Percentiles rank a stretch among this genome's conserved stretches.
phyloP scores from a whole-genome alignment of 2,329 filamentous ascomycete species.

The Trichophaea hybrida region DNA sequence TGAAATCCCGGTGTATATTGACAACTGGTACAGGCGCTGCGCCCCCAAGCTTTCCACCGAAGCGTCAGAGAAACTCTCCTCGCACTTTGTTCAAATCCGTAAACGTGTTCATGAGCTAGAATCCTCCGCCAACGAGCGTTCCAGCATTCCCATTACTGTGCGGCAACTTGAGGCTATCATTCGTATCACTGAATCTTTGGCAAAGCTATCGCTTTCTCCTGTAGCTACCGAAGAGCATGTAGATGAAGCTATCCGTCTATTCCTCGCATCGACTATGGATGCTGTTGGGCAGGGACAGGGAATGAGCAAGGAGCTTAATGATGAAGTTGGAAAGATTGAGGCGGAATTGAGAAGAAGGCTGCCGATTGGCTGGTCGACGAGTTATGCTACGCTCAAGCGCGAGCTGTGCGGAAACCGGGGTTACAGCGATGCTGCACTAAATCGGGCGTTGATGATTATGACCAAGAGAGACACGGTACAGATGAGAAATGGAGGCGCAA shows the following conservation, averaged over 20 bases:
- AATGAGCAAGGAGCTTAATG: conserved; percentile 74
- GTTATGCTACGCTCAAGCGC: conserved; percentile 64
- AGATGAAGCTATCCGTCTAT: conserved; percentile 91
- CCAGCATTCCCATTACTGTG: conserved; percentile 91
- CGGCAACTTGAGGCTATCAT: conserved; percentile 95
- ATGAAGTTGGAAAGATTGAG: conserved; percentile 76
- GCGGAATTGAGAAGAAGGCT: conserved; percentile 73
- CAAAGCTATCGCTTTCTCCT: conserved; percentile 74
- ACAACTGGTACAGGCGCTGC: conserved; percentile 49
- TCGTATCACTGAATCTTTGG: conserved; percentile 88
- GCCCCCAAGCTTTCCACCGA: conserved; percentile 80
- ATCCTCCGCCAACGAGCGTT: conserved; percentile 74
- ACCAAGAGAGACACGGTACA: conserved; percentile 30
- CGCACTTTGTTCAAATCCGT: conserved; percentile 91
- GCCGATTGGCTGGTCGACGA: conserved; percentile 92
- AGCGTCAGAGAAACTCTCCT: conserved; percentile 89
- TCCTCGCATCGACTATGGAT: conserved; percentile 95
- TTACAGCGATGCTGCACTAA: conserved; percentile 69
- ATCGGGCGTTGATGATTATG: conserved; percentile 20
- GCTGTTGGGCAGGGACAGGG: conserved; percentile 82
- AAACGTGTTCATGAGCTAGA: conserved; percentile 87
- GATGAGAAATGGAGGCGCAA: conserved; percentile 37
- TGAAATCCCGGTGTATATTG: conserved; percentile 27
- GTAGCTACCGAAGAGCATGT: conserved; percentile 84
- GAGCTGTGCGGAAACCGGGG: conserved; percentile 89